Base-by-base conservation (phyloP, 495 filamentous ascomycete species). In the Annulohypoxylon nitens region DNA sequence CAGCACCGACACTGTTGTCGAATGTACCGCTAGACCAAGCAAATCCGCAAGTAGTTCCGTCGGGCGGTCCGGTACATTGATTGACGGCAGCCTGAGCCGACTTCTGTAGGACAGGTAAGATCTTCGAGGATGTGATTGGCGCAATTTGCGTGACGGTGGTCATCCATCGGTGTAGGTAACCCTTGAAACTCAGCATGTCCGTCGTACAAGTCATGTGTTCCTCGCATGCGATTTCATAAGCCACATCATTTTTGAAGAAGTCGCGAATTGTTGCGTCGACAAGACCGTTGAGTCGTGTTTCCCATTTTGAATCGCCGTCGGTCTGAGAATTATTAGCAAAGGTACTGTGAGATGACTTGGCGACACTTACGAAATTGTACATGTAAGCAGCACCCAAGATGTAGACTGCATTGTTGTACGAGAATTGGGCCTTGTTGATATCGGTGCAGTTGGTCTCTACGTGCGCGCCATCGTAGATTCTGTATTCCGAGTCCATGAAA, bases 171-270 rank as follows among this genome's bases (percentile, higher is more conserved):
- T 92, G 82, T 6, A 94, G 81, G 79, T 93, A 94, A 18, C 91
- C 92, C 79, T 94, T 95, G 89, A 94, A 95, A 47, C 87, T 90
- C 43, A 89, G 82, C 81, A 93, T 92, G 73, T 94, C 91, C n/a
- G 88, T 85, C 72, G 92, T 89, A 81, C 92, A 94, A 2, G 78
- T 83, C 67, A 83, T 81, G 7, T 81, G 87, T 50, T 84, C 78
- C 73, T 94, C 92, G 81, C 92, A 95, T 16, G 88, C 84, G n/a
- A 87, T 82, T 77, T 95, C 93, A 61, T 83, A 89, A 81, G 93
- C 91, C 50, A 92, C 84, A 25, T 77, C 76, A 2, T 87, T 80
- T 11, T 77, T 47, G 67, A 88, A 86, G 73, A 87, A 88, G 73
- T 93, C 92, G 68, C 87, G 77, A n/a, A 83, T 76, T 3, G 88